Conservation (phyloP, 2,329 filamentous ascomycete genomes). For the Tricladium varicosporioides region DNA sequence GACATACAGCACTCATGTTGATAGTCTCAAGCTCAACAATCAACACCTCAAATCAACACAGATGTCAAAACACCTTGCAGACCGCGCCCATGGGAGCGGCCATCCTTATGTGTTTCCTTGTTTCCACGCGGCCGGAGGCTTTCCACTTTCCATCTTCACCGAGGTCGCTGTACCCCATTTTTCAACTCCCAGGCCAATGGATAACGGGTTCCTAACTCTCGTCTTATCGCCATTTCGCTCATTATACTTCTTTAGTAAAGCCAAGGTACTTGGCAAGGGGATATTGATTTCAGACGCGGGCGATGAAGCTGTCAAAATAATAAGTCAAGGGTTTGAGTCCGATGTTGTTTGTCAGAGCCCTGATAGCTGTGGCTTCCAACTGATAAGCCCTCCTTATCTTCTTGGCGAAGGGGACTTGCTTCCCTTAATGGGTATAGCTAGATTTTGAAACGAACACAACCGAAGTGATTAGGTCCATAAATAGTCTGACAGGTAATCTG, state of each 20-base stretch:
- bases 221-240: background rate
- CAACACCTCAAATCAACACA: background rate
- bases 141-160: background rate
- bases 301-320: background rate
- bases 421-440: background rate
- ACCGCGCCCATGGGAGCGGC: background rate
- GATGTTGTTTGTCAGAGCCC: background rate
- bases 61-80: background rate
- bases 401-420: background rate
- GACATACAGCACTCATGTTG: slow-evolving; percentile 21
- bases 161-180: background rate
- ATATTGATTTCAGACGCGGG: background rate
- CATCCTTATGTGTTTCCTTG: background rate
- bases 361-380: background rate
- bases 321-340: background rate
- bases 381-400: background rate
- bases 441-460: too few relatives aligned
- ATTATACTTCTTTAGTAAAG: background rate
- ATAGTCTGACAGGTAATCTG: too few relatives aligned
- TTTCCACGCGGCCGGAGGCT: background rate
- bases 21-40: background rate
- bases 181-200: background rate
- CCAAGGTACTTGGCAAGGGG: slow-evolving; percentile 1
- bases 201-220: background rate
- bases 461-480: too few relatives aligned